Percentiles rank a stretch among this genome's conserved stretches.
phyloP scores from a whole-genome alignment of 495 filamentous ascomycete species.

The Neurospora tetrasperma region DNA sequence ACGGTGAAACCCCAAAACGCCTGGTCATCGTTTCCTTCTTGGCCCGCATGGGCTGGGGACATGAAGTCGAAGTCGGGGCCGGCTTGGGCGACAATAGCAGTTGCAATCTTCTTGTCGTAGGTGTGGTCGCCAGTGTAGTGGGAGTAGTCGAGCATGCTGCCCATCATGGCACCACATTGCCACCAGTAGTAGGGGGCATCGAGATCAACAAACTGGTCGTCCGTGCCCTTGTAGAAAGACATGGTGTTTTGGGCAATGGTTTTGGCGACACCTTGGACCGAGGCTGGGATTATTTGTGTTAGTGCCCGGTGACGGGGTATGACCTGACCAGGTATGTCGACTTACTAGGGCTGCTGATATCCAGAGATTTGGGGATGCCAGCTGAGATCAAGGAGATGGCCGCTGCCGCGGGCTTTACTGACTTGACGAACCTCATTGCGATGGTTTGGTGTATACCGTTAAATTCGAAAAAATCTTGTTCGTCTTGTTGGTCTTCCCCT shows the following conservation, averaged over 20 bases:
- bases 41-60: slow-evolving; percentile 28
- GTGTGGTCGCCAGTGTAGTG: slow-evolving; percentile 65
- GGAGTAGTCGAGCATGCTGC: slow-evolving; percentile 71
- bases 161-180: slow-evolving; percentile 66
- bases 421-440: slow-evolving; percentile 26
- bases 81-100: slow-evolving; percentile 54
- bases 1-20: slow-evolving; percentile 72
- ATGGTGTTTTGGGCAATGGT: slow-evolving; percentile 43
- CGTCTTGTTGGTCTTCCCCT: background rate
- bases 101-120: slow-evolving; percentile 59
- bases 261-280: slow-evolving; percentile 37
- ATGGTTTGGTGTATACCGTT: background rate
- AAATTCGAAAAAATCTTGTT: background rate
- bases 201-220: slow-evolving; percentile 50
- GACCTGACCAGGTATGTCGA: background rate
- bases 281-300: slow-evolving; percentile 24
- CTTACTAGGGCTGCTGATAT: slow-evolving; percentile 33
- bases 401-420: slow-evolving; percentile 17
- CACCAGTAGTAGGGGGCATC: slow-evolving; percentile 73
- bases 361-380: slow-evolving; percentile 29
- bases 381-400: slow-evolving; percentile 22
- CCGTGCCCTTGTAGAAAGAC: slow-evolving; percentile 57
- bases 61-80: slow-evolving; percentile 55
- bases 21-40: slow-evolving; percentile 63
- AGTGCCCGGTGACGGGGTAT: slow-evolving; percentile 4